Conservation (phyloP, 2,329 filamentous ascomycete genomes). For the Exutisphaerella laricina region DNA sequence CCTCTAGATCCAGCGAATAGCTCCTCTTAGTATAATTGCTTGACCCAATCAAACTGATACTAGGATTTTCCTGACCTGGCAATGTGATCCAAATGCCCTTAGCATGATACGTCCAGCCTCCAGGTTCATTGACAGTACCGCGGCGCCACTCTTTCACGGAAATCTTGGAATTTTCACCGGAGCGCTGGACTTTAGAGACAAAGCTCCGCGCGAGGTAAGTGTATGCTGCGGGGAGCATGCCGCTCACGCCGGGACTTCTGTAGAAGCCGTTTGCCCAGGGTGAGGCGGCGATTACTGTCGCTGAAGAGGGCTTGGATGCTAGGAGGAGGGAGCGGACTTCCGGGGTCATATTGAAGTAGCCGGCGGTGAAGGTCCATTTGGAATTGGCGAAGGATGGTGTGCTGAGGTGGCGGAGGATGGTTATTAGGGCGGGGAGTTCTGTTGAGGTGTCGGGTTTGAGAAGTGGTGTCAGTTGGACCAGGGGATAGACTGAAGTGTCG, state of each 20-base stretch:
- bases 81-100: constrained; percentile 91
- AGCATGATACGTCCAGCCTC: constrained; percentile 95
- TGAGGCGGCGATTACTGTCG: constrained; percentile 85
- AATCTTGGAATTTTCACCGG: constrained; percentile 54
- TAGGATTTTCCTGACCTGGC: constrained; percentile 56
- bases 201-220: constrained; percentile 82
- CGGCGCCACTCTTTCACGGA: constrained; percentile 79
- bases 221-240: constrained; percentile 86
- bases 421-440: constrained; percentile 75
- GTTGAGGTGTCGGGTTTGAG: constrained; percentile 76
- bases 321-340: constrained; percentile 76
- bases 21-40: constrained; percentile 95
- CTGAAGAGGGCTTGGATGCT: constrained; percentile 60
- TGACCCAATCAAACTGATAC: constrained; percentile 78
- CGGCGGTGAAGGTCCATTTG: constrained; percentile 93
- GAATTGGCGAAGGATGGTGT: constrained; percentile 59
- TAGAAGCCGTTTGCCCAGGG: constrained; percentile 96
- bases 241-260: constrained; percentile 77
- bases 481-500: constrained; percentile 75
- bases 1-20: constrained; percentile 87
- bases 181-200: constrained; percentile 56
- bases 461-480: constrained; percentile 83
- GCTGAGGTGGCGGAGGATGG: constrained; percentile 64
- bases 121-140: constrained; percentile 73
- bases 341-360: constrained; percentile 96